A percentile compares a stretch with the other conserved stretches of the same genome.
These are phyloP conservation scores for Kodamaea suecica DNA, from an alignment of 1,139 yeast species.

Conservation along the genomic window DNA sequence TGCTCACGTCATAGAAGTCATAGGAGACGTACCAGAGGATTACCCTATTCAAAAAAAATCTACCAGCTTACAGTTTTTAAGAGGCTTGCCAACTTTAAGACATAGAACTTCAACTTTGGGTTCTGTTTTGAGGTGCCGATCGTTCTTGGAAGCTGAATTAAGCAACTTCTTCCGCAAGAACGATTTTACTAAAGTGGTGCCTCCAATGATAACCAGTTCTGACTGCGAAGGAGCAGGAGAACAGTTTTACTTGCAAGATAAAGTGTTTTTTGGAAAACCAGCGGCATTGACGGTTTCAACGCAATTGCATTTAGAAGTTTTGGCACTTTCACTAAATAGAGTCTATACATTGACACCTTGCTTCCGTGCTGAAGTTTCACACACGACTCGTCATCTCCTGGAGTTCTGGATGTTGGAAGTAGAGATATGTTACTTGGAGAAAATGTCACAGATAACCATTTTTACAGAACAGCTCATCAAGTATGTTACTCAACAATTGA, in stretches of 20 bases:
- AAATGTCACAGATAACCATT: slow-evolving; percentile 56
- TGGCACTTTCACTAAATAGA: slow-evolving; percentile 68
- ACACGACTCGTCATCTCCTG: slow-evolving; percentile 85
- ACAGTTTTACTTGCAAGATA: slow-evolving; percentile 52
- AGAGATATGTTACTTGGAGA: slow-evolving; percentile 67
- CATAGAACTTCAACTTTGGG: slow-evolving; percentile 69
- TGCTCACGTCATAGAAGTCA: slow-evolving; percentile 24
- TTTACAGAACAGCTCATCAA: slow-evolving; percentile 72
- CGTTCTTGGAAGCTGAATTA: slow-evolving; percentile 56
- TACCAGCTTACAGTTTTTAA: slow-evolving; percentile 61
- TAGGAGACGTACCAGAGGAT: slow-evolving; percentile 56
- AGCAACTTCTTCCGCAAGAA: slow-evolving; percentile 51
- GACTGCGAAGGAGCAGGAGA: slow-evolving; percentile 99
- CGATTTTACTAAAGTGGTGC: slow-evolving; percentile 68
- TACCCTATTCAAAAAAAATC: slow-evolving; percentile 85
- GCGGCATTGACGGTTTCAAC: slow-evolving; percentile 86
- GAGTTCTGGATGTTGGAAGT: slow-evolving; percentile 99
- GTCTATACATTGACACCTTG: slow-evolving; percentile 93
- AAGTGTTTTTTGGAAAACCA: slow-evolving; percentile 59
- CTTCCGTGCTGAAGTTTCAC: slow-evolving; percentile 89
- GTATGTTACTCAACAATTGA: slow-evolving; percentile 42
- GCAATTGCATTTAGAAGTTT: slow-evolving; percentile 84
- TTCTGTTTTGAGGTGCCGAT: slow-evolving; percentile 68
- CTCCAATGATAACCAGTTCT: slow-evolving; percentile 83
- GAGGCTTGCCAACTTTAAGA: slow-evolving; percentile 71